Evolutionary conservation across 2,329 filamentous ascomycete species (phyloP).

Genomic region (Emericellopsis atlantica): DNA sequence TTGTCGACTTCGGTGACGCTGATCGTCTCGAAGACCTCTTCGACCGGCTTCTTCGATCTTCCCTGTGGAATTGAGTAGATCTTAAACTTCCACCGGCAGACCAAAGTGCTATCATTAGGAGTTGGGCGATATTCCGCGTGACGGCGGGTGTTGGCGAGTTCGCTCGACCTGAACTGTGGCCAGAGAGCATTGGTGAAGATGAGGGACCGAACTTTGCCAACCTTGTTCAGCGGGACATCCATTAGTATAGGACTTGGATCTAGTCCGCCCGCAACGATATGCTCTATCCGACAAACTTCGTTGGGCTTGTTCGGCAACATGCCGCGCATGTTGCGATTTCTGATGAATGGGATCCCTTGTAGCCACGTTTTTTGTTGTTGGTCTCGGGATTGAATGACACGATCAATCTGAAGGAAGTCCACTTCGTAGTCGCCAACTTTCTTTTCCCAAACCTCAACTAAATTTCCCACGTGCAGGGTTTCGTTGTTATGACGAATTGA

Average conservation of each 20-base stretch:
- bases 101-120: conserved; percentile 23
- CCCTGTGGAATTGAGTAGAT: conserved; percentile 11
- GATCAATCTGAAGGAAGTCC: conserved; percentile 26
- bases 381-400: conserved; percentile 18
- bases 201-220: conserved; percentile 29
- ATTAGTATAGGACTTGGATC: conserved; percentile 9
- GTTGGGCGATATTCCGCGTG: conserved; percentile 5
- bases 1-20: conserved; percentile 15
- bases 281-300: conserved; percentile 25
- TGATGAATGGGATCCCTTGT: conserved; percentile 23
- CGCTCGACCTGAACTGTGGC: conserved; percentile 18
- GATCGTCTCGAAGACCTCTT: conserved; percentile 23
- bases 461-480: conserved; percentile 9
- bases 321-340: conserved; percentile 19
- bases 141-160: conserved; percentile 8
- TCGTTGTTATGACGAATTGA: not conserved
- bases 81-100: conserved; percentile 37
- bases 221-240: conserved; percentile 23
- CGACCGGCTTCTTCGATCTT: conserved; percentile 11
- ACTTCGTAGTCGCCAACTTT: conserved; percentile 11
- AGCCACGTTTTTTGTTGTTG: conserved; percentile 12
- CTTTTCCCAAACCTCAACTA: conserved; percentile 14
- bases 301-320: conserved; percentile 25
- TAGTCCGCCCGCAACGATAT: no score
- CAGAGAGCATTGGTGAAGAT: conserved; percentile 42